Percentiles rank a stretch among this genome's conserved stretches.
Conservation (phyloP, 805 yeast species). For the Hanseniaspora clermontiae region DNA sequence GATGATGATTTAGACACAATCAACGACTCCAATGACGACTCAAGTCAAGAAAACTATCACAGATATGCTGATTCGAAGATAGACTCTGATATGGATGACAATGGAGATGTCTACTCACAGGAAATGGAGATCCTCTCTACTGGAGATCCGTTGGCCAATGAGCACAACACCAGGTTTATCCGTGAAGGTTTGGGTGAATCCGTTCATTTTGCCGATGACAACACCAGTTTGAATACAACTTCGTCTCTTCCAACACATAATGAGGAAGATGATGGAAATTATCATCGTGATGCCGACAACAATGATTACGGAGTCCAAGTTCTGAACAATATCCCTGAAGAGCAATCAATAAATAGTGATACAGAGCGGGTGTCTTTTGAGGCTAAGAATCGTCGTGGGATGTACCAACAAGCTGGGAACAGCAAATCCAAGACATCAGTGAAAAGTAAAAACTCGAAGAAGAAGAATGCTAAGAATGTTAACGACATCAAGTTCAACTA, state of each 20-base stretch:
- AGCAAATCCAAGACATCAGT: neutral
- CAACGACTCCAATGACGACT: neutral
- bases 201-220: conserved; percentile 1
- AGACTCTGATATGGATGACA: neutral
- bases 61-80: neutral
- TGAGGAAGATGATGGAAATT: neutral
- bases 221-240: neutral
- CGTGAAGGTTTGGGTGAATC: neutral
- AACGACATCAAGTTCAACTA: neutral
- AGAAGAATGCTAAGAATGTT: neutral
- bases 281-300: neutral
- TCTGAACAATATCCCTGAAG: conserved; percentile 8
- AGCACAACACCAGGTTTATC: neutral
- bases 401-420: neutral
- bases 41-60: neutral
- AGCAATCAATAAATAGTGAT: neutral
- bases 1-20: neutral
- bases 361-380: neutral
- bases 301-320: neutral
- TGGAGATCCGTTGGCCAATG: neutral
- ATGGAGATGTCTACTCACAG: neutral
- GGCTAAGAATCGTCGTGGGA: neutral
- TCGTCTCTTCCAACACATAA: neutral
- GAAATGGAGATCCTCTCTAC: neutral
- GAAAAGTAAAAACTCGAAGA: neutral